Percentiles rank a stretch among this genome's conserved stretches.
phyloP scores from a whole-genome alignment of 2,329 filamentous ascomycete species.

The Trichoderma atrobrunneum region DNA sequence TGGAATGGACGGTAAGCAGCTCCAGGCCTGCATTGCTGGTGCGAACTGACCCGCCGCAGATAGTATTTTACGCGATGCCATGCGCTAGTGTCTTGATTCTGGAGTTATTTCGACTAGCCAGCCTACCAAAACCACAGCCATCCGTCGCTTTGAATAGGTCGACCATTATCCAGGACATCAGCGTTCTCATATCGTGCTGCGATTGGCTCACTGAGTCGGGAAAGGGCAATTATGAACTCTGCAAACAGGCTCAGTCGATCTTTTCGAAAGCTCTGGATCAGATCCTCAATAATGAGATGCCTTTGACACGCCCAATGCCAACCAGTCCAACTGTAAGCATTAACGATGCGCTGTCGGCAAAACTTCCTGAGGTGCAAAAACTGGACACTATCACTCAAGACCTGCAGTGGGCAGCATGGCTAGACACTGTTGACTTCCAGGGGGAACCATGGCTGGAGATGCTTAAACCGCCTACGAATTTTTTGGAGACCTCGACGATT shows the following conservation, averaged over 20 bases:
- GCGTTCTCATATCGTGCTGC: background rate
- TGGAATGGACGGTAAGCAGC: background rate
- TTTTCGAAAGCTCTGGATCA: constrained; percentile 1
- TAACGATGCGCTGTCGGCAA: background rate
- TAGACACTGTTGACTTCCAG: background rate
- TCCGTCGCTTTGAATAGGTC: background rate
- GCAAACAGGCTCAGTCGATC: background rate
- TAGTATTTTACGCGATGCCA: constrained; percentile 2
- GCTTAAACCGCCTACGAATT: background rate
- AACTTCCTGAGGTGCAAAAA: background rate
- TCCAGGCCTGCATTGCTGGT: background rate
- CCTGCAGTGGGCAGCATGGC: background rate
- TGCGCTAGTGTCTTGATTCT: background rate
- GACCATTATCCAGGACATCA: background rate
- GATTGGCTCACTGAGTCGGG: background rate
- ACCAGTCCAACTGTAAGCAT: background rate
- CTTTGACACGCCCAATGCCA: background rate
- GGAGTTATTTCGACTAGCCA: background rate
- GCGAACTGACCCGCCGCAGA: background rate
- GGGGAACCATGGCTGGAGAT: background rate
- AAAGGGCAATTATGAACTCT: background rate
- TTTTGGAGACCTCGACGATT: background rate
- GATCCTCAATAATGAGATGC: background rate
- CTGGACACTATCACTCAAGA: background rate
- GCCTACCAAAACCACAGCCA: background rate